A percentile compares a stretch with the other conserved stretches of the same genome.
Evolutionary conservation across 129 eudicot species (phyloP).

Genomic region (Escallonia herrerae): DNA sequence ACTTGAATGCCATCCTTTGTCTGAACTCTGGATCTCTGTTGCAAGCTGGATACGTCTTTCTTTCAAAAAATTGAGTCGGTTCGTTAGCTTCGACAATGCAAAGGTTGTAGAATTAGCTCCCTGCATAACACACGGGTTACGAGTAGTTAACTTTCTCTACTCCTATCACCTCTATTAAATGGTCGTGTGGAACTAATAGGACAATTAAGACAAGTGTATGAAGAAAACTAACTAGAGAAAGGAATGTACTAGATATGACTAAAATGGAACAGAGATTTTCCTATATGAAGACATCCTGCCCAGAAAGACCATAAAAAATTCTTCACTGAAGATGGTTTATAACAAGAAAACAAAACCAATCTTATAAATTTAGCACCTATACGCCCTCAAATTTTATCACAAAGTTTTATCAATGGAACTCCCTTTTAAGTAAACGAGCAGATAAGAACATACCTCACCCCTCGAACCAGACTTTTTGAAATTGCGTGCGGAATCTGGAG

Average conservation of each 20-base stretch:
- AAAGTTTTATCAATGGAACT: not conserved
- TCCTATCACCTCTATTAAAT: not conserved
- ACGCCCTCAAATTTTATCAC: not conserved
- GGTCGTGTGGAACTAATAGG: not conserved
- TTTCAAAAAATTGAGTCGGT: constrained; percentile 78
- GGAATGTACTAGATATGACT: too few species aligned
- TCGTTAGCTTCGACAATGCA: constrained; percentile 78
- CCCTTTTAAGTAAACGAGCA: not conserved
- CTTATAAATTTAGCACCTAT: too few species aligned
- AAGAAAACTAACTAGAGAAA: too few species aligned
- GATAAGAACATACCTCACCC: constrained; percentile 53
- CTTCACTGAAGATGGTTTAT: too few species aligned
- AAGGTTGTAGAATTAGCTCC: constrained; percentile 46
- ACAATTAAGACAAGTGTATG: not conserved
- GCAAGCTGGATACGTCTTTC: constrained; percentile 61
- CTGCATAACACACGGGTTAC: constrained; percentile 27
- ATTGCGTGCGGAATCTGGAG: constrained; percentile 26
- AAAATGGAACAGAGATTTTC: not conserved
- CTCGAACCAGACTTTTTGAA: constrained; percentile 45
- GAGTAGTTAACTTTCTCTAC: not conserved
- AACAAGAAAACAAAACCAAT: too few species aligned
- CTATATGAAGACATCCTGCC: too few species aligned
- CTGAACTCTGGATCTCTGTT: constrained; percentile 52
- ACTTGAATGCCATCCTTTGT: constrained; percentile 43
- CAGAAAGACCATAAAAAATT: too few species aligned